phyloP scores from a whole-genome alignment of 768 basidiomycete genomes.

The Suillus spraguei region DNA sequence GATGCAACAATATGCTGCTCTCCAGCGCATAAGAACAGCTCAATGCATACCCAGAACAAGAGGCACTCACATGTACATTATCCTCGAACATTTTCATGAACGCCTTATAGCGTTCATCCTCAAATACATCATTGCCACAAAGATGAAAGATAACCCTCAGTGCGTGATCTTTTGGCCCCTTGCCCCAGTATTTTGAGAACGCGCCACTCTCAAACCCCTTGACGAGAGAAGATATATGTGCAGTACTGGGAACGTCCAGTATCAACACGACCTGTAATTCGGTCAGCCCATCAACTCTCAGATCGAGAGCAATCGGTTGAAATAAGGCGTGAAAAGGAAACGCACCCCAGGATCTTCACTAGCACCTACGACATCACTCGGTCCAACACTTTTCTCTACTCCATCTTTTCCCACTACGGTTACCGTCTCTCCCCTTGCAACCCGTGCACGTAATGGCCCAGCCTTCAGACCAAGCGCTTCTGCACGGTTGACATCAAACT shows the following conservation, averaged over 20 bases:
- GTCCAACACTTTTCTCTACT: neutral
- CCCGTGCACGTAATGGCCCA: slow-evolving; percentile 56
- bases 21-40: neutral
- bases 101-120: slow-evolving; percentile 64
- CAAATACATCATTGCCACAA: slow-evolving; percentile 47
- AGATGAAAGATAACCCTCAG: slow-evolving; percentile 1
- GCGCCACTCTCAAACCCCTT: neutral
- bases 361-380: slow-evolving; percentile 3
- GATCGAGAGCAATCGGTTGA: neutral
- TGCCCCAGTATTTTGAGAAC: neutral
- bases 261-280: slow-evolving; percentile 4
- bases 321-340: neutral
- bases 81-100: slow-evolving; percentile 74
- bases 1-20: slow-evolving; percentile 1
- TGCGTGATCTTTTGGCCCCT: neutral
- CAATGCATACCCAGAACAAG: neutral
- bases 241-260: neutral
- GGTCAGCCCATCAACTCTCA: neutral
- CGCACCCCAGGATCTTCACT: slow-evolving; percentile 5
- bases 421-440: slow-evolving; percentile 69
- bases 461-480: slow-evolving; percentile 58
- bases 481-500: slow-evolving; percentile 3
- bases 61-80: slow-evolving; percentile 56
- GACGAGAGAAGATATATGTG: neutral
- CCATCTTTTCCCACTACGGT: slow-evolving; percentile 29